These are phyloP conservation scores for Saccharomycopsis oosterbeekiorum DNA, from an alignment of 805 yeast genomes.

Conservation along the genomic window DNA sequence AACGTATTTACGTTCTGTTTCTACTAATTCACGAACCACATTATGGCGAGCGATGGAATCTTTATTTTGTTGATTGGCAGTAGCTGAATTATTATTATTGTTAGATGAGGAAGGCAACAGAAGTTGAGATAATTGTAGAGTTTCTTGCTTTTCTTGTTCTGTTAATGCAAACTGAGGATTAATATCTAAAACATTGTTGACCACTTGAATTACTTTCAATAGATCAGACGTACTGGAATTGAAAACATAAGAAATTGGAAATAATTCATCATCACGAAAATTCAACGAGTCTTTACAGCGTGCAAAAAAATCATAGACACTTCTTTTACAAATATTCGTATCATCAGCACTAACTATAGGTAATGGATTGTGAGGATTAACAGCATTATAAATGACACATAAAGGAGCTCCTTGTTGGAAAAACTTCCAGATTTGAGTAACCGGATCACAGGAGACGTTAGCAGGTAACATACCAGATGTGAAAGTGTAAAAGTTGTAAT, in stretches of 20 bases:
- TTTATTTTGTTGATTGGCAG: slow-evolving; percentile 20
- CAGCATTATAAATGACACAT: slow-evolving; percentile 71
- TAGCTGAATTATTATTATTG: background rate
- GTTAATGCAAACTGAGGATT: slow-evolving; percentile 31
- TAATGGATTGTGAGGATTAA: slow-evolving; percentile 49
- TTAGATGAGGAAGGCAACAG: background rate
- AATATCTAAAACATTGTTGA: slow-evolving; percentile 51
- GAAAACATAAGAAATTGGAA: slow-evolving; percentile 84
- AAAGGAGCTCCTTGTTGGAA: slow-evolving; percentile 90
- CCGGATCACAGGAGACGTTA: slow-evolving; percentile 76
- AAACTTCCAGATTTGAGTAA: slow-evolving; percentile 77
- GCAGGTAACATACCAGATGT: slow-evolving; percentile 74
- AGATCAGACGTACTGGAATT: slow-evolving; percentile 73
- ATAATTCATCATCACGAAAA: slow-evolving; percentile 70
- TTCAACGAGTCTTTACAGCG: slow-evolving; percentile 74
- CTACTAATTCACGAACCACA: slow-evolving; percentile 74
- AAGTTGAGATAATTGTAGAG: background rate
- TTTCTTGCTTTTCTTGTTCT: slow-evolving; percentile 22
- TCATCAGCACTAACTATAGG: slow-evolving; percentile 70
- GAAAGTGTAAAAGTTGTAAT: slow-evolving; percentile 43
- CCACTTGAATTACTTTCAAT: slow-evolving; percentile 63
- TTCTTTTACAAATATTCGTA: slow-evolving; percentile 72
- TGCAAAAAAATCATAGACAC: slow-evolving; percentile 79
- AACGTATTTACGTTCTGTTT: slow-evolving; percentile 87
- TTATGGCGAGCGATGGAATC: slow-evolving; percentile 50